Percentiles rank a stretch among this genome's conserved stretches.
Conservation (phyloP, 202 grass and related monocot species). For the Setaria viridis region DNA sequence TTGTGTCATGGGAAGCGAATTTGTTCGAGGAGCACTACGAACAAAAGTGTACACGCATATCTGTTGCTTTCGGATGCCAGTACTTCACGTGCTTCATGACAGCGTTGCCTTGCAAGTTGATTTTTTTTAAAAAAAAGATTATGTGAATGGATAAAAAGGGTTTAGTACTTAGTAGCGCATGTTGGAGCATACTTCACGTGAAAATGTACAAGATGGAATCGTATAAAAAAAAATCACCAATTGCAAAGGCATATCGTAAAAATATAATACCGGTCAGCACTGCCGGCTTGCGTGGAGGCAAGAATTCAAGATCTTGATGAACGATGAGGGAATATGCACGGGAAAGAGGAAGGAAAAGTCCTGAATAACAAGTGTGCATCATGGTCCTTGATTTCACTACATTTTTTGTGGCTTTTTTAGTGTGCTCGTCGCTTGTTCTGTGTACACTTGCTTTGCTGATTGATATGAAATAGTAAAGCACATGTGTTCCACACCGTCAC, state of each 20-base stretch:
- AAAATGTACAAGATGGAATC: not conserved
- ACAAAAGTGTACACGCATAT: not conserved
- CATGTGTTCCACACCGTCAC: not conserved
- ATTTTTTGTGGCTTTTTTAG: not conserved
- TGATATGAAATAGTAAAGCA: not conserved
- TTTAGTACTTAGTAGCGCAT: not conserved
- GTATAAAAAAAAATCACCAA: not conserved
- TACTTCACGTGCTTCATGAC: conserved; percentile 36
- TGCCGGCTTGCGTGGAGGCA: not conserved
- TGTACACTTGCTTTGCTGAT: not conserved
- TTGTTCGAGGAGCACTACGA: conserved; percentile 28
- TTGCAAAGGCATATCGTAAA: not conserved
- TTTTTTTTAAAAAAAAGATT: not conserved
- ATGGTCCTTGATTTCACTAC: not conserved
- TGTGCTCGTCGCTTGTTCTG: not conserved
- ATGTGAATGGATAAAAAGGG: too few species aligned
- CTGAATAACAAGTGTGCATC: not conserved
- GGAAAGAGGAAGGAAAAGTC: not conserved
- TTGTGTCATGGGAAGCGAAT: conserved; percentile 25
- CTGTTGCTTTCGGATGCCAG: not conserved
- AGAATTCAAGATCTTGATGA: not conserved
- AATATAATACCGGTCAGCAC: not conserved
- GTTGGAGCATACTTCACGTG: not conserved
- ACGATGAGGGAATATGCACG: not conserved
- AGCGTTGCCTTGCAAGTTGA: not conserved